These are phyloP conservation scores for Neospermospora avenae DNA, from an alignment of 2,329 filamentous ascomycete genomes.

Conservation along the genomic window DNA sequence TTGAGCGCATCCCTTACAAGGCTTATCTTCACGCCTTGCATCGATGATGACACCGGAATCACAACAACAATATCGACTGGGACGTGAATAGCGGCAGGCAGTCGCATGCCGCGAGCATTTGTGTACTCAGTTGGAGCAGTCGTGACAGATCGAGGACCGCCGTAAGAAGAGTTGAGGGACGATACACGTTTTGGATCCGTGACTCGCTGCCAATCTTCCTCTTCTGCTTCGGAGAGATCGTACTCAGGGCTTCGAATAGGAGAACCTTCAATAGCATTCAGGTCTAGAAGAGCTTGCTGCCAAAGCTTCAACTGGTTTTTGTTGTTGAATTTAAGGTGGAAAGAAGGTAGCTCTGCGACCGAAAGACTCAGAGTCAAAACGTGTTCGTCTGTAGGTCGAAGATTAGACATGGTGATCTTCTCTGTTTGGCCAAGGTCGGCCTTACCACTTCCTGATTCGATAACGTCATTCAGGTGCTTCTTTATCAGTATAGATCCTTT, in stretches of 20 bases:
- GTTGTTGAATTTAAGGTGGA: slow-evolving; percentile 87
- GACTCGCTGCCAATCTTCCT: slow-evolving; percentile 77
- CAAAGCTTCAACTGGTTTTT: slow-evolving; percentile 82
- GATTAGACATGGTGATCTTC: slow-evolving; percentile 36
- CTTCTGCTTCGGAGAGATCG: slow-evolving; percentile 80
- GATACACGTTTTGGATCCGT: slow-evolving; percentile 66
- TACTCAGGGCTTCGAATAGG: slow-evolving; percentile 70
- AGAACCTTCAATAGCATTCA: slow-evolving; percentile 68
- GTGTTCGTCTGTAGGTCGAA: slow-evolving; percentile 62
- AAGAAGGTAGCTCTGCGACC: slow-evolving; percentile 86
- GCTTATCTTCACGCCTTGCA: slow-evolving; percentile 99
- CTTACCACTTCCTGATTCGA: slow-evolving; percentile 59
- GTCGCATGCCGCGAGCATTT: slow-evolving; percentile 47
- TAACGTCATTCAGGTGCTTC: slow-evolving; percentile 89
- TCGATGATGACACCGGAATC: slow-evolving; percentile 94
- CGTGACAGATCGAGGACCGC: slow-evolving; percentile 74
- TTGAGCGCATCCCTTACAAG: slow-evolving; percentile 86
- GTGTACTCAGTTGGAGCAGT: slow-evolving; percentile 94
- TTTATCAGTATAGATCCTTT: slow-evolving; percentile 98
- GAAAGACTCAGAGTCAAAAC: slow-evolving; percentile 87
- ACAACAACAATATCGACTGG: slow-evolving; percentile 95
- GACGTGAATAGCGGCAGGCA: slow-evolving; percentile 62
- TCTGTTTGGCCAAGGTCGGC: slow-evolving; percentile 30
- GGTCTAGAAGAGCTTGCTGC: slow-evolving; percentile 81
- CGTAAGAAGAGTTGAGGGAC: slow-evolving; percentile 79